Conservation (phyloP, 805 yeast genomes). For the Candida ipomoeae region DNA sequence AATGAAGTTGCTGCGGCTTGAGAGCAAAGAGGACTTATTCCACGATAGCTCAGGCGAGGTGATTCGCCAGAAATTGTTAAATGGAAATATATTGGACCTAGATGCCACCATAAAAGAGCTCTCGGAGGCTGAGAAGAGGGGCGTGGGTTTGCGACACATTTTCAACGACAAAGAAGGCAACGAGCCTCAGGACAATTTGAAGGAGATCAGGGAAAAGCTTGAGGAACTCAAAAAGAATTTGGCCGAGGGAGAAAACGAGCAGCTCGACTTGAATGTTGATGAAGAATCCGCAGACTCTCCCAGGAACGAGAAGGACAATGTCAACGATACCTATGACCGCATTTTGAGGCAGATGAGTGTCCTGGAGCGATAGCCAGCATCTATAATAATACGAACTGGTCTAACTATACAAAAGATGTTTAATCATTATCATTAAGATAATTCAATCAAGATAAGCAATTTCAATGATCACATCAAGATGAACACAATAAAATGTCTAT, state of each 20-base stretch:
- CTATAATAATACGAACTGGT: neutral
- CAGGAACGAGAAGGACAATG: neutral
- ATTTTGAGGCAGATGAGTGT: conserved; percentile 4
- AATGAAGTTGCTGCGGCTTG: conserved; percentile 31
- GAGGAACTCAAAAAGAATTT: conserved; percentile 5
- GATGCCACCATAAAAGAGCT: conserved; percentile 32
- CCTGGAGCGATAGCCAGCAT: neutral
- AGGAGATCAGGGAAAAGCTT: conserved; percentile 10
- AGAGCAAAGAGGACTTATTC: conserved; percentile 8
- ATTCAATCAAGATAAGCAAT: no score
- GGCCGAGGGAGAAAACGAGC: conserved; percentile 1
- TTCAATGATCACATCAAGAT: no score
- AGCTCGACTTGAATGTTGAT: neutral
- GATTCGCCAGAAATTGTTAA: conserved; percentile 30
- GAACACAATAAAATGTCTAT: no score
- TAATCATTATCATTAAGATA: no score
- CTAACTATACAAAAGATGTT: no score
- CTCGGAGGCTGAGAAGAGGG: conserved; percentile 27
- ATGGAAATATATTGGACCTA: conserved; percentile 30
- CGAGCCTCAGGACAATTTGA: conserved; percentile 1
- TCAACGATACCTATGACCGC: neutral
- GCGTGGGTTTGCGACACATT: conserved; percentile 27
- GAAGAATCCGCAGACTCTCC: neutral
- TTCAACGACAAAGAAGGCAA: conserved; percentile 10
- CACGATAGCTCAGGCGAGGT: conserved; percentile 33